These are phyloP conservation scores for Scutellaria barbata DNA, from an alignment of 257 asterid genomes.

Conservation along the genomic window DNA sequence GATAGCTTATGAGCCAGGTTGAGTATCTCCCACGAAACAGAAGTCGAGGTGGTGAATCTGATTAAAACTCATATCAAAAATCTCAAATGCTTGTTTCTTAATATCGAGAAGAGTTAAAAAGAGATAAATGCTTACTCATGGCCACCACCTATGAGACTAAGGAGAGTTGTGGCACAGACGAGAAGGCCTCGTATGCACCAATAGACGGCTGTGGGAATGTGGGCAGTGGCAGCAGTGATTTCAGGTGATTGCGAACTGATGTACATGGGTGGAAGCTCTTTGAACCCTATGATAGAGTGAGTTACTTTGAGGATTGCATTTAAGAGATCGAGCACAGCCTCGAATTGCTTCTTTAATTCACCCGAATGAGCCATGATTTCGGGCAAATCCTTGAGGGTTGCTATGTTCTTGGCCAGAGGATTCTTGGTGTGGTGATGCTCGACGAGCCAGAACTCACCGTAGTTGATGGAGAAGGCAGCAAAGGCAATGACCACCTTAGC, in stretches of 20 bases:
- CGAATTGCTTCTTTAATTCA: constrained; percentile 45
- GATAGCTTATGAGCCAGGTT: constrained; percentile 67
- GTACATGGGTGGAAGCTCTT: constrained; percentile 54
- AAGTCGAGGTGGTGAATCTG: constrained; percentile 53
- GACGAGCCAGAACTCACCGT: constrained; percentile 76
- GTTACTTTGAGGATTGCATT: constrained; percentile 43
- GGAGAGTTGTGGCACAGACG: constrained; percentile 57
- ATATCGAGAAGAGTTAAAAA: background rate
- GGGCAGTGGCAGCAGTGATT: constrained; percentile 38
- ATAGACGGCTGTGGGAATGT: constrained; percentile 67
- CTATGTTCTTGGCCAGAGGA: constrained; percentile 55
- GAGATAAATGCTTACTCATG: constrained; percentile 58
- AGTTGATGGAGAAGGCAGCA: constrained; percentile 63
- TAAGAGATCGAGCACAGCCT: constrained; percentile 47
- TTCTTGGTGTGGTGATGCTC: constrained; percentile 46
- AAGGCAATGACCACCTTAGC: constrained; percentile 61
- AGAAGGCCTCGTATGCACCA: constrained; percentile 73
- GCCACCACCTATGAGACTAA: constrained; percentile 72
- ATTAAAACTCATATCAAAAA: constrained; percentile 2
- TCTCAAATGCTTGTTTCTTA: background rate
- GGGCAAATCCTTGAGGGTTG: constrained; percentile 59
- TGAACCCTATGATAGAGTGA: constrained; percentile 49
- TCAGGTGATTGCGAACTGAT: constrained; percentile 46
- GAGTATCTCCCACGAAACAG: constrained; percentile 65
- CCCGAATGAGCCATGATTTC: constrained; percentile 36